Conservation (phyloP, 495 filamentous ascomycete genomes). For the Lineolata rhizophorae region DNA sequence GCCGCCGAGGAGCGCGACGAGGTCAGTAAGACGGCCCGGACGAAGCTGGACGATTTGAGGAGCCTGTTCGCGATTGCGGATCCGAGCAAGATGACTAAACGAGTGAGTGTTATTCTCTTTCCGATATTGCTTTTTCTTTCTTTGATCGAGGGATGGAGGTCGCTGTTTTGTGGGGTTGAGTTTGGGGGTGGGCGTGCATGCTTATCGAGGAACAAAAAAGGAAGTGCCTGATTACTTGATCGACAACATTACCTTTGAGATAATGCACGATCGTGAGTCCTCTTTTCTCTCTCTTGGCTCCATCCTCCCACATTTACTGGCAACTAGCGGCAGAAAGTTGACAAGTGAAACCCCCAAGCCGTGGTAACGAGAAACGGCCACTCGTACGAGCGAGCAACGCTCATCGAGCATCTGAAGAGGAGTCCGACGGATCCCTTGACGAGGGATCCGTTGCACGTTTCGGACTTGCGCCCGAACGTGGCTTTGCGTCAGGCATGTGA, state of each 20-base stretch:
- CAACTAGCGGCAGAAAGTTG: neutral
- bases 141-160: neutral
- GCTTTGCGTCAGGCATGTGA: conserved; percentile 65
- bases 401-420: conserved; percentile 65
- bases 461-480: conserved; percentile 68
- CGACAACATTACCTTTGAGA: conserved; percentile 71
- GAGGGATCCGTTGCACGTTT: conserved; percentile 40
- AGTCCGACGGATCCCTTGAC: conserved; percentile 65
- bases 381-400: conserved; percentile 74
- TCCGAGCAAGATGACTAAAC: conserved; percentile 25
- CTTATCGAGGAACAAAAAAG: too few species aligned
- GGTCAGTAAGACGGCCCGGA: conserved; percentile 23
- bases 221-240: conserved; percentile 72
- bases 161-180: too few species aligned
- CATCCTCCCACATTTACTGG: too few species aligned
- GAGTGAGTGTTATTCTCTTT: conserved; percentile 22
- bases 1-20: conserved; percentile 29
- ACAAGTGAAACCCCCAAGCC: conserved; percentile 3
- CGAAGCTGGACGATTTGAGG: conserved; percentile 35
- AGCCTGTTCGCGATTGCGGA: conserved; percentile 39
- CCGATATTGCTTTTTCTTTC: too few species aligned
- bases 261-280: conserved; percentile 73
- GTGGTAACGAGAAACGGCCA: conserved; percentile 57
- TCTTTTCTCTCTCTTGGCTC: neutral
- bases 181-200: too few species aligned